Evolutionary conservation across 768 basidiomycete species (phyloP), one percentile per base, ranked within the genome.

Genomic region (Gelatoporia subvermispora): DNA sequence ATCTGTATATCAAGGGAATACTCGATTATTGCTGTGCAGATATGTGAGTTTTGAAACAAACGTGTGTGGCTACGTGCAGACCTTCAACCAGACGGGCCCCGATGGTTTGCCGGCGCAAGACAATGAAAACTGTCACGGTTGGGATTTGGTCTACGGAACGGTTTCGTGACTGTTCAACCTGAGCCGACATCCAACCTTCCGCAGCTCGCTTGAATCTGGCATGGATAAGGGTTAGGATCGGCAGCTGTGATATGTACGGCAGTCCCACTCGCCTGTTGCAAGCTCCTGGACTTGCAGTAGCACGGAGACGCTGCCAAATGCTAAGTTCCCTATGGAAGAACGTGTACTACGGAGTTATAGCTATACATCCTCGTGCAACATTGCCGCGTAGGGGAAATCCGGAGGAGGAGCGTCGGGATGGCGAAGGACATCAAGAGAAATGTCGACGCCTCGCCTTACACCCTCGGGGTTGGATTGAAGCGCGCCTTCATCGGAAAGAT

Each of bases 51-150:
- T n/a, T 31, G 28, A 31, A 31, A 31, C 28, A 31, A 7, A 31
- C 28, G n/a, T 10, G 21, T 28, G 21, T 10, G 2, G 17, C 2
- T n/a, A n/a, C 22, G 53, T 1, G 22, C 59, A 23, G 10, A 69
- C 68, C 69, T 66, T 70, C 69, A 16, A 71, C 68, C 59, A 71
- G 57, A 13, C 61, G 65, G 8, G 60, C 66, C 0, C 68, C 68
- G 48, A 70, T 71, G 34, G 68, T 70, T 20, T 60, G 56, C 15
- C 68, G 63, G 13, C 68, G 63, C 59, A 70, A 68, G 41, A 61
- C 54, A 57, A 70, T 62, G 49, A 70, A 70, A 42, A 69, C 69
- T 0, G 71, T 62, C 3, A 70, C 65, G 10, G 67, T 64, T 4
- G 68, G 63, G 23, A 71, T 69, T 22, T 59, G 62, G 42, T 70